Evolutionary conservation across 306 rosid genomes (phyloP), one percentile per base, ranked within the genome.

Genomic region (Malus sieversii): DNA sequence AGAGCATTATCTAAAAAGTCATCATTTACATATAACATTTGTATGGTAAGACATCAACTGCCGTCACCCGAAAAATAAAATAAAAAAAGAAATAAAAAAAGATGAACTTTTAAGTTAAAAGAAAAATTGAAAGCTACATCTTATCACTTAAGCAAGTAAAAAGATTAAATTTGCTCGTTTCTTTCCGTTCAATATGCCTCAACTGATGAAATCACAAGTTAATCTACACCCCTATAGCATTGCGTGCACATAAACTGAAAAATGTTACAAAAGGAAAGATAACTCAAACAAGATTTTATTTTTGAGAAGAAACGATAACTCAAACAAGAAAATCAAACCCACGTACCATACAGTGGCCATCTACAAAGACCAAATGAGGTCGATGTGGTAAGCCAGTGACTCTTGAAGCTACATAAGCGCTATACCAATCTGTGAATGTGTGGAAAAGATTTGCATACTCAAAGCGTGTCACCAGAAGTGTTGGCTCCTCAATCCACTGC

Each of bases 401-500:
- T 79, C 97, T 89, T 44, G 98, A 92, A 84, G 96, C 81, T 55
- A 90, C 98, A 74, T 95, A 95, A 20, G 96, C 96, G 74, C 96
- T 95, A 78, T 92, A 95, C 98, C 98, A 95, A 80, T 95, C 98
- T 0, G 98, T 92, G 71, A 92, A 67, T 3, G 97, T 95, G 87
- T 95, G 98, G 78, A 95, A 95, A 73, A 95, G 91, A 83, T 95
- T 95, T 13, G 98, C 98, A 79, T 95, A 95, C 85, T 95, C 98
- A 40, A 88, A 95, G 44, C 98, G 93, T 35, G 98, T 95, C 83
- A 92, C 93, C 81, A 95, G 66, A 78, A 95, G 92, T 10, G 97
- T 89, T 32, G 98, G 97, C 79, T 92, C 98, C 74, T 92, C 97
- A 75, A 95, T 77, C 98, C 98, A 95, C 98, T 95, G 92, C 88